Conservation (phyloP, 1,284 basidiomycete genomes). For the Leccinum fallax region DNA sequence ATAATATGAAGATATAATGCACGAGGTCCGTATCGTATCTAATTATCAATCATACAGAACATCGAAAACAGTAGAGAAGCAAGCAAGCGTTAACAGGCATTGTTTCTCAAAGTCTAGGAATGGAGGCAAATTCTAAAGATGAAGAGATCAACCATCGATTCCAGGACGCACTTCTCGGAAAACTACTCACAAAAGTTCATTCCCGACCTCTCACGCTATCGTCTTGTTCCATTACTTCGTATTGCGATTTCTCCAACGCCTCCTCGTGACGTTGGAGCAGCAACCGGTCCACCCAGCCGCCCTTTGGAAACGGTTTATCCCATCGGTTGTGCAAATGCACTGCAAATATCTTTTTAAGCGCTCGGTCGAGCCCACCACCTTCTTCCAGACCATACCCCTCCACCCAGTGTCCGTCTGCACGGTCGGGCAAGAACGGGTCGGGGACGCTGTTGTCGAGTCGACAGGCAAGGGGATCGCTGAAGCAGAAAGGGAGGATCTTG, state of each 20-base stretch:
- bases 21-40: neutral
- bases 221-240: neutral
- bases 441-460: constrained; percentile 89
- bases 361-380: constrained; percentile 66
- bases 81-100: neutral
- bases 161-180: neutral
- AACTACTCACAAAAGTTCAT: neutral
- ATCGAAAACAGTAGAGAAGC: neutral
- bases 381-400: constrained; percentile 58
- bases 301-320: constrained; percentile 76
- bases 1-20: neutral
- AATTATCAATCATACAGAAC: neutral
- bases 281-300: constrained; percentile 81
- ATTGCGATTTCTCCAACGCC: constrained; percentile 1
- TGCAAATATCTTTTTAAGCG: constrained; percentile 75
- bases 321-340: constrained; percentile 95
- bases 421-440: constrained; percentile 80
- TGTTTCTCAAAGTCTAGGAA: neutral
- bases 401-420: constrained; percentile 56
- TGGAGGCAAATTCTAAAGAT: neutral
- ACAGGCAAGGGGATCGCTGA: constrained; percentile 87
- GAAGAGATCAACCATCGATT: neutral
- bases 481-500: constrained; percentile 90
- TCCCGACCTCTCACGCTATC: neutral
- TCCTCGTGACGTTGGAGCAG: constrained; percentile 65